Evolutionary conservation across 2,329 filamentous ascomycete species (phyloP).

Genomic region (Ceratocystis papillata): DNA sequence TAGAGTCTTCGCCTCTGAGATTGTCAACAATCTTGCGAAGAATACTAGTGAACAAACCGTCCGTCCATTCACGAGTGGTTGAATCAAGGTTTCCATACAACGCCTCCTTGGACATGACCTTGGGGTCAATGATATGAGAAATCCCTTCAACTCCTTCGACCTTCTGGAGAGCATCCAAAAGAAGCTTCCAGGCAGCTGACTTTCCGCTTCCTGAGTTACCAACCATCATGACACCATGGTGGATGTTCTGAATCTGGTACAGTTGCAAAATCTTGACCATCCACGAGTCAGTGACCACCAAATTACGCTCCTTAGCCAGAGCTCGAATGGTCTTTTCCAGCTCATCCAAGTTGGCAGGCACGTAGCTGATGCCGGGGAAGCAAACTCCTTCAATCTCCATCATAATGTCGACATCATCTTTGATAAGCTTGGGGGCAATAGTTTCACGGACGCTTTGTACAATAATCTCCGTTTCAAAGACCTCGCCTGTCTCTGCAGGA

Average conservation of each 20-base stretch:
- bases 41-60: conserved; percentile 95
- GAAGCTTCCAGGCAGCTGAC: conserved; percentile 83
- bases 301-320: conserved; percentile 72
- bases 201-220: conserved; percentile 96
- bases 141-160: conserved; percentile 89
- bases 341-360: conserved; percentile 73
- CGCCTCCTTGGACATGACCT: conserved; percentile 99
- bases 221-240: conserved; percentile 99
- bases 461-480: conserved; percentile 87
- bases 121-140: conserved; percentile 95
- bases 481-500: conserved; percentile 34
- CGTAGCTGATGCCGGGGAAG: conserved; percentile 88
- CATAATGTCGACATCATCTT: conserved; percentile 83
- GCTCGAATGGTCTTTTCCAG: conserved; percentile 72
- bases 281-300: conserved; percentile 89
- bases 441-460: conserved; percentile 98
- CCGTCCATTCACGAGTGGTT: conserved; percentile 97
- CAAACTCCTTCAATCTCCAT: conserved; percentile 67
- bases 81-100: conserved; percentile 92
- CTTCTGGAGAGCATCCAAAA: conserved; percentile 81
- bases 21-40: conserved; percentile 98
- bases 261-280: conserved; percentile 95
- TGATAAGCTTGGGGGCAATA: conserved; percentile 93
- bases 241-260: conserved; percentile 94
- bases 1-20: conserved; percentile 87